These are phyloP conservation scores for Thuja plicata DNA, from an alignment of 83 land plant genomes.

Conservation along the genomic window DNA sequence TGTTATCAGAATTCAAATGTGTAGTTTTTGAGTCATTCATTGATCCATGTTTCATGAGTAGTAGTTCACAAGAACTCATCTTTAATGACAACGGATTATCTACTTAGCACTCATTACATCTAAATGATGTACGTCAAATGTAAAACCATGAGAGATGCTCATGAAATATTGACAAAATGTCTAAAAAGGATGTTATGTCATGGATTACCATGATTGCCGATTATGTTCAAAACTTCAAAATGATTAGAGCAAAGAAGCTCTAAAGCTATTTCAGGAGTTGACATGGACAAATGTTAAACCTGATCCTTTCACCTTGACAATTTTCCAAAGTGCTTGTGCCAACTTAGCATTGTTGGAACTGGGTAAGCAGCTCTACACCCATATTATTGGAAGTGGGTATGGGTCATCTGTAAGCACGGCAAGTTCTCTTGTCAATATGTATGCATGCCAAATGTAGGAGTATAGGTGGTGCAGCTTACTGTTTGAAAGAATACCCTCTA, in stretches of 20 bases:
- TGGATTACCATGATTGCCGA: conserved; percentile 26
- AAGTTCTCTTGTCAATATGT: conserved; percentile 25
- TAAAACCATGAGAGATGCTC: conserved; percentile 11
- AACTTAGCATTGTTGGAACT: conserved; percentile 16
- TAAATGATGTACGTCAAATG: conserved; percentile 14
- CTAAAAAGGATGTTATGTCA: conserved; percentile 13
- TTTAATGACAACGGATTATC: too few species aligned
- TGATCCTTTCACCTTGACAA: conserved; percentile 12
- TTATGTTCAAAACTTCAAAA: conserved; percentile 7
- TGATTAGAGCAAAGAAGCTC: background rate
- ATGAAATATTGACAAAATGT: background rate
- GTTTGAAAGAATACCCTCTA: conserved; percentile 11
- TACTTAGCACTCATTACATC: too few species aligned
- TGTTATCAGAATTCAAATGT: too few species aligned
- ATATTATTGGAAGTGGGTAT: background rate
- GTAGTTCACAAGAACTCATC: too few species aligned
- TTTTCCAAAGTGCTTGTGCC: conserved; percentile 14
- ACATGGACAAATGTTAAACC: background rate
- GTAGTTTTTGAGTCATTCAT: too few species aligned
- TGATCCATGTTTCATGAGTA: too few species aligned
- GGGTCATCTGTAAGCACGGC: background rate
- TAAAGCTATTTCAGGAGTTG: conserved; percentile 14
- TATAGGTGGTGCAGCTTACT: conserved; percentile 13
- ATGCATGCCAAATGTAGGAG: conserved; percentile 22
- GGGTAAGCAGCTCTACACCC: conserved; percentile 20